Conservation (phyloP, 2,329 filamentous ascomycete species). For the Epicoccum nigrum region DNA sequence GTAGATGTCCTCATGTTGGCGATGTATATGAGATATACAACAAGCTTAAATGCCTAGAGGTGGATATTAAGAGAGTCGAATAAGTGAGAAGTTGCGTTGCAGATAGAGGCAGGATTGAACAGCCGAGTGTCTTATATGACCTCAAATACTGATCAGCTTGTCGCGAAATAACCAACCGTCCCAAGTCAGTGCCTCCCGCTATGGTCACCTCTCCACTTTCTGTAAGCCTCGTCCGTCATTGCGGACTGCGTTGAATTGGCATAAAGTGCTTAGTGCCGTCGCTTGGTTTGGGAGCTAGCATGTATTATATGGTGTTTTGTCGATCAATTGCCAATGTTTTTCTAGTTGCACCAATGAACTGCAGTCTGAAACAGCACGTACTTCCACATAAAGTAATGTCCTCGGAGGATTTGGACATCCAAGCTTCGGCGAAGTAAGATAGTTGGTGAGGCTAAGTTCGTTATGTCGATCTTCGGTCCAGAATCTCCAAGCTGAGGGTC, state of each 20-base stretch:
- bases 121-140: not conserved
- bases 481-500: too few species aligned
- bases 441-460: too few species aligned
- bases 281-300: not conserved
- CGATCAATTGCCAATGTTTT: not conserved
- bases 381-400: not conserved
- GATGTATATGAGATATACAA: not conserved
- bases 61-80: not conserved
- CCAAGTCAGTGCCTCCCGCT: not conserved
- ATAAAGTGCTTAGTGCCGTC: not conserved
- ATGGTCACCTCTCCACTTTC: not conserved
- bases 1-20: constrained; percentile 8
- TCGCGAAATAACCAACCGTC: not conserved
- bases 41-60: not conserved
- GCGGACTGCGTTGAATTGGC: not conserved
- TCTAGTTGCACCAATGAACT: not conserved
- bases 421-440: too few species aligned
- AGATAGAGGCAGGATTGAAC: not conserved
- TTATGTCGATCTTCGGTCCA: too few species aligned
- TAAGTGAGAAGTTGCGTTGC: not conserved
- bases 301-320: constrained; percentile 2
- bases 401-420: too few species aligned
- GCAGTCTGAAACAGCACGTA: not conserved
- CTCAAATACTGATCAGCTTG: not conserved
- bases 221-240: constrained; percentile 5